A percentile compares a stretch with the other conserved stretches of the same genome.
Conservation (phyloP, 2,329 filamentous ascomycete species). For the Aspergillus piperis region DNA sequence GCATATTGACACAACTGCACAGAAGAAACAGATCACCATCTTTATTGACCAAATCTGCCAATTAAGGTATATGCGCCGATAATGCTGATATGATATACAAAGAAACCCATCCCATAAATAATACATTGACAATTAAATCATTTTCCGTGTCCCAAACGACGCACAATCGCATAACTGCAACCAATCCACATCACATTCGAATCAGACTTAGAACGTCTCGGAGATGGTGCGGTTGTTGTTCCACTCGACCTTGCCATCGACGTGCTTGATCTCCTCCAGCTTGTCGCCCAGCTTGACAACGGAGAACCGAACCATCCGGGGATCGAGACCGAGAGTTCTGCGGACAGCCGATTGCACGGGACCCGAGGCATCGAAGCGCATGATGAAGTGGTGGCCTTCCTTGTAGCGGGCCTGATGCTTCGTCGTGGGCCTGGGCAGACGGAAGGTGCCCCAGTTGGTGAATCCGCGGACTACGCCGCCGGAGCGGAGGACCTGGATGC, state of each 20-base stretch:
- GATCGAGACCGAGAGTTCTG: slow-evolving; percentile 77
- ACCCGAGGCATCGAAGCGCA: slow-evolving; percentile 86
- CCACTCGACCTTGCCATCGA: slow-evolving; percentile 59
- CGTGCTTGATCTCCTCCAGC: slow-evolving; percentile 62
- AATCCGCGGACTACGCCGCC: slow-evolving; percentile 90
- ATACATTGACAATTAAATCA: slow-evolving; percentile 27
- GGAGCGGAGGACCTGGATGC: slow-evolving; percentile 76
- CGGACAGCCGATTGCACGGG: slow-evolving; percentile 73
- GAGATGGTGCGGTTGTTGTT: slow-evolving; percentile 37
- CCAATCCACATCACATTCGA: background rate
- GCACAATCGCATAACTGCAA: slow-evolving; percentile 10
- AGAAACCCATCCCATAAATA: slow-evolving; percentile 26
- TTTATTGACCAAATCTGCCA: slow-evolving; percentile 7
- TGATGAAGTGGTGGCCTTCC: slow-evolving; percentile 92
- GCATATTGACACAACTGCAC: background rate
- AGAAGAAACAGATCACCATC: background rate
- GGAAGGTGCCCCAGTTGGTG: slow-evolving; percentile 92
- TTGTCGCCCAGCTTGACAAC: slow-evolving; percentile 81
- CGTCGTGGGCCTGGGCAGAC: slow-evolving; percentile 75
- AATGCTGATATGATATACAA: slow-evolving; percentile 31
- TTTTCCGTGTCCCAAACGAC: slow-evolving; percentile 6
- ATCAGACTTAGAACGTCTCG: slow-evolving; percentile 26
- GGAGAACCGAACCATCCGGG: slow-evolving; percentile 82
- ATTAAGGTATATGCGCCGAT: slow-evolving; percentile 31
- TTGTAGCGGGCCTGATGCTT: slow-evolving; percentile 82